These are phyloP conservation scores for Penicillium paradoxum DNA, from an alignment of 495 filamentous ascomycete species.

Conservation along the genomic window DNA sequence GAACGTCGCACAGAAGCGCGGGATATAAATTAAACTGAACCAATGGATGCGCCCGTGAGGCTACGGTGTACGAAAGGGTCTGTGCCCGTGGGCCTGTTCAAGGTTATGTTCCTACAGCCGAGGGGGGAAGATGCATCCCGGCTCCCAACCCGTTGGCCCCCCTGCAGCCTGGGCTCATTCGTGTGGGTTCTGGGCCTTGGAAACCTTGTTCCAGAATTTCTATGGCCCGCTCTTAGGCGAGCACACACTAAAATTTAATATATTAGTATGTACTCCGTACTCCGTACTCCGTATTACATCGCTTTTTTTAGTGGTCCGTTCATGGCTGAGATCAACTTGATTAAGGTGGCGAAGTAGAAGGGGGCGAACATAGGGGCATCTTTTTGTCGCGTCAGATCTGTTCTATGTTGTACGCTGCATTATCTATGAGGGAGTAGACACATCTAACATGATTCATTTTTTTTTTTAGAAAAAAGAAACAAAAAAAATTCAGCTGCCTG, in stretches of 20 bases:
- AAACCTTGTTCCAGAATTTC: constrained; percentile 11
- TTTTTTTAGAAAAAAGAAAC: not conserved
- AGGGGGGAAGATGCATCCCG: constrained; percentile 5
- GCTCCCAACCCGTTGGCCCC: constrained; percentile 12
- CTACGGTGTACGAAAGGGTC: not conserved
- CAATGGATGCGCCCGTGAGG: not conserved
- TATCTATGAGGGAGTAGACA: not conserved
- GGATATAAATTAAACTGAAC: not conserved
- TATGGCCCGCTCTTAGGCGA: constrained; percentile 2
- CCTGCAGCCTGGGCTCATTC: constrained; percentile 2
- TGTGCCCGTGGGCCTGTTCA: constrained; percentile 6
- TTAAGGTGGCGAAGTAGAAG: not conserved
- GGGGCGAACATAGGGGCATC: not conserved
- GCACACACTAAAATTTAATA: not conserved
- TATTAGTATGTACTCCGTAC: no score
- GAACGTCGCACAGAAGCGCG: not conserved
- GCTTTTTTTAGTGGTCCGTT: no score
- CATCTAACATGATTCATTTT: not conserved
- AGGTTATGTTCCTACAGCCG: constrained; percentile 19
- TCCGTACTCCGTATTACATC: no score
- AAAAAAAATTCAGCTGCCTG: constrained; percentile 1
- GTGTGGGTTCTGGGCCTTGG: not conserved
- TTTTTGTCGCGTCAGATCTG: not conserved
- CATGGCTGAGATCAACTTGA: not conserved
- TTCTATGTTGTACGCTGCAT: not conserved